These are phyloP conservation scores for Dryas drummondii DNA, from an alignment of 306 rosid species.

Conservation along the genomic window DNA sequence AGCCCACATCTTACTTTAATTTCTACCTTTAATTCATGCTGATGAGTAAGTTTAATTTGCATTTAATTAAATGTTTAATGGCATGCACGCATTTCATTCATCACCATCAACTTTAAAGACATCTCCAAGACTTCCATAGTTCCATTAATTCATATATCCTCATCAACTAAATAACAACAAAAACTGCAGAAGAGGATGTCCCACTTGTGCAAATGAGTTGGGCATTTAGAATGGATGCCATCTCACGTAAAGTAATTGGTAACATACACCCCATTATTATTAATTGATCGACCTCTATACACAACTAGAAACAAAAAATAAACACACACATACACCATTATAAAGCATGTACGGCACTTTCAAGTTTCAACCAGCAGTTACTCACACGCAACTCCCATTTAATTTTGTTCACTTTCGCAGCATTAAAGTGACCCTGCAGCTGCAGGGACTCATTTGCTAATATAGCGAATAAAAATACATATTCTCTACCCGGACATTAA, in stretches of 20 bases:
- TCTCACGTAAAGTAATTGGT: constrained; percentile 23
- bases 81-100: too few relatives aligned
- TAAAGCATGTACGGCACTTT: neutral
- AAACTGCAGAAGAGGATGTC: constrained; percentile 20
- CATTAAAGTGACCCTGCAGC: neutral
- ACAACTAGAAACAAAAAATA: neutral
- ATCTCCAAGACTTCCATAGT: too few relatives aligned
- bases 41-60: too few relatives aligned
- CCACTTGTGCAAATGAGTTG: constrained; percentile 22
- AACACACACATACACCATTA: neutral
- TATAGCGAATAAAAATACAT: too few relatives aligned
- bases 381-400: constrained; percentile 18
- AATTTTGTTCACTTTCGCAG: neutral
- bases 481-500: neutral
- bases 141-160: neutral
- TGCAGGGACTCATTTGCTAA: too few relatives aligned
- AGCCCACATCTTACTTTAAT: too few relatives aligned
- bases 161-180: neutral
- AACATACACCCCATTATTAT: neutral
- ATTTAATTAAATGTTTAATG: too few relatives aligned
- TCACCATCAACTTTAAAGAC: too few relatives aligned
- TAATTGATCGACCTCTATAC: constrained; percentile 2
- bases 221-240: constrained; percentile 21
- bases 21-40: too few relatives aligned
- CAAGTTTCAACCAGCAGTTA: neutral